Evolutionary conservation across 2,329 filamentous ascomycete genomes (phyloP).

Genomic region (Trichoderma gracile): DNA sequence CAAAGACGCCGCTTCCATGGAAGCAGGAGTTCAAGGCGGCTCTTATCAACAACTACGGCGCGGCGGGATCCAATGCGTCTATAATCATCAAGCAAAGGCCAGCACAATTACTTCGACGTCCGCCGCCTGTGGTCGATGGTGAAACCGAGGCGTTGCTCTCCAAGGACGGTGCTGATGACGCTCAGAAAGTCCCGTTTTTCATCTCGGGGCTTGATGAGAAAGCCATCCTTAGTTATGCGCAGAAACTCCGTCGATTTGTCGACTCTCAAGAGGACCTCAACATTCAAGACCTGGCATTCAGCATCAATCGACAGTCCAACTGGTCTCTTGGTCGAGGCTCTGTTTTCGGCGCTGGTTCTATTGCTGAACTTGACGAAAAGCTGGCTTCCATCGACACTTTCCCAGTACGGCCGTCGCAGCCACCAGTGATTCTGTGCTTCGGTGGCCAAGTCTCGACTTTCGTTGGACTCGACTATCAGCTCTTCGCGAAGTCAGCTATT

Average conservation of each 20-base stretch:
- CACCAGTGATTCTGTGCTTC: slow-evolving; percentile 40
- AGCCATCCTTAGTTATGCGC: neutral
- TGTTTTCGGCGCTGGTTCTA: neutral
- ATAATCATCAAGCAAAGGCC: slow-evolving; percentile 33
- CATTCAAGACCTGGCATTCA: neutral
- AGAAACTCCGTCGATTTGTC: neutral
- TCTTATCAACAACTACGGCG: slow-evolving; percentile 43
- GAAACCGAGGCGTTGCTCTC: no score
- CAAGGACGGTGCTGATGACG: no score
- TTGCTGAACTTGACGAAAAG: neutral
- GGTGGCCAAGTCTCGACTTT: slow-evolving; percentile 35
- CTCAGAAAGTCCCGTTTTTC: neutral
- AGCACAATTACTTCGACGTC: neutral
- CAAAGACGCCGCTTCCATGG: slow-evolving; percentile 33
- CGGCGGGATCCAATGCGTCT: slow-evolving; percentile 33
- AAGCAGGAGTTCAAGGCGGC: slow-evolving; percentile 27
- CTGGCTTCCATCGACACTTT: neutral
- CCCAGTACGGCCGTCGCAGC: neutral
- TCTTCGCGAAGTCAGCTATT: slow-evolving; percentile 35
- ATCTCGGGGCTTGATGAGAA: neutral
- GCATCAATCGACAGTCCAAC: neutral
- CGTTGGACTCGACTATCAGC: slow-evolving; percentile 35
- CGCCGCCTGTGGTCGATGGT: neutral
- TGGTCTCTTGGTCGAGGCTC: neutral
- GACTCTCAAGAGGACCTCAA: no score